These are phyloP conservation scores for Arthroderma sp. DNA, from an alignment of 2,329 filamentous ascomycete genomes.

Conservation along the genomic window DNA sequence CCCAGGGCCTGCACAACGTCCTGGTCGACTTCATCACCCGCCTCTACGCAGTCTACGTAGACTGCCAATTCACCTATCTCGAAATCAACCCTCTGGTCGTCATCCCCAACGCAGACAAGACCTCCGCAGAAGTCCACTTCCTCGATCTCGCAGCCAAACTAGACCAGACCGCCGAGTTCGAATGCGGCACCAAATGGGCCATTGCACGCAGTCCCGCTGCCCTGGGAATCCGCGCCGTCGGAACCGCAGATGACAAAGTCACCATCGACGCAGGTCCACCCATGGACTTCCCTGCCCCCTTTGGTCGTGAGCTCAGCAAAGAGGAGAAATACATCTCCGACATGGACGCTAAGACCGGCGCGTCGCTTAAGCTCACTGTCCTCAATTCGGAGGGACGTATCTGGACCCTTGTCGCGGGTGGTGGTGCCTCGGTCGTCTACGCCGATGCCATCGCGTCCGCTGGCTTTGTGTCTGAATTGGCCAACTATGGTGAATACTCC, in stretches of 20 bases:
- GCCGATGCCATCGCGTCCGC: slow-evolving; percentile 95
- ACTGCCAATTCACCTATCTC: slow-evolving; percentile 99
- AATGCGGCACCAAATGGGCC: slow-evolving; percentile 98
- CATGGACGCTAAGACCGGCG: slow-evolving; percentile 97
- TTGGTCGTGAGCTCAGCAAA: slow-evolving; percentile 95
- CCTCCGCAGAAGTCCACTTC: slow-evolving; percentile 92
- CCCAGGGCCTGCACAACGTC: slow-evolving; percentile 91
- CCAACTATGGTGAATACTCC: slow-evolving; percentile 99
- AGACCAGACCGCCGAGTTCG: slow-evolving; percentile 97
- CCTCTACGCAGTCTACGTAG: slow-evolving; percentile 96
- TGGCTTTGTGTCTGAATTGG: slow-evolving; percentile 88
- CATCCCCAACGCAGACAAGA: slow-evolving; percentile 84
- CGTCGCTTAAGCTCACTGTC: slow-evolving; percentile 94
- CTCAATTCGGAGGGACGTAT: slow-evolving; percentile 84
- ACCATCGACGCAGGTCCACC: slow-evolving; percentile 92
- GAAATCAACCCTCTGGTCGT: slow-evolving; percentile 99
- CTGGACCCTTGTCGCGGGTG: slow-evolving; percentile 97
- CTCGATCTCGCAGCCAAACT: slow-evolving; percentile 97
- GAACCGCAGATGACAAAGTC: slow-evolving; percentile 58
- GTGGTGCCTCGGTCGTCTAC: slow-evolving; percentile 98
- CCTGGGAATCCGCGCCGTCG: slow-evolving; percentile 59
- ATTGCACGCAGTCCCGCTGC: slow-evolving; percentile 82
- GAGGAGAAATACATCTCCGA: slow-evolving; percentile 99
- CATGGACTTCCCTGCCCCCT: slow-evolving; percentile 97
- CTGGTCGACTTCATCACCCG: slow-evolving; percentile 98